Percentiles rank a stretch among this genome's conserved stretches.
Evolutionary conservation across 768 basidiomycete genomes (phyloP).

Genomic region (Rhodotorula graminis): DNA sequence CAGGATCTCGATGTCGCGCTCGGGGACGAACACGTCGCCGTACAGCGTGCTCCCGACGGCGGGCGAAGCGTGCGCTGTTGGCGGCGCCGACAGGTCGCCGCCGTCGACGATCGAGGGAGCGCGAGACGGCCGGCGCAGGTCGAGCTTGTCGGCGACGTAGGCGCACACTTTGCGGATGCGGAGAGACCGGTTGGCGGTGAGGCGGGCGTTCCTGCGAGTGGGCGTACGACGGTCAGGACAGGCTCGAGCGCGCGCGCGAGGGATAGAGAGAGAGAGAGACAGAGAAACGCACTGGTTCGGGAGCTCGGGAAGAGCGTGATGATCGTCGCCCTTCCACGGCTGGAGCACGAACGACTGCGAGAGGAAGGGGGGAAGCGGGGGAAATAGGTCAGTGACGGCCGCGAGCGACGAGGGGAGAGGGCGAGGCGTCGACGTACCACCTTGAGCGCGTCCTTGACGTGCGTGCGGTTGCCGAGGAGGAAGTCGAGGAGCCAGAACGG

Average conservation of each 20-base stretch:
- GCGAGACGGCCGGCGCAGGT: slow-evolving; percentile 28
- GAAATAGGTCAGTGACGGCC: rapidly evolving
- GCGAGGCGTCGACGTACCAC: slow-evolving; percentile 49
- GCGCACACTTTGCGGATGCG: slow-evolving; percentile 75
- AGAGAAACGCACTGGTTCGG: slow-evolving; percentile 67
- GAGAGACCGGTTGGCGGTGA: slow-evolving; percentile 81
- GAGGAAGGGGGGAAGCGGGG: neutral
- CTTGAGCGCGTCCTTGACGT: slow-evolving; percentile 59
- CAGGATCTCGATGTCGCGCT: slow-evolving; percentile 66
- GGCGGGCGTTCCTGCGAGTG: slow-evolving; percentile 61
- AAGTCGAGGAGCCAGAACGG: slow-evolving; percentile 88
- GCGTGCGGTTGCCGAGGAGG: slow-evolving; percentile 60
- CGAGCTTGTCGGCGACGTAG: slow-evolving; percentile 60
- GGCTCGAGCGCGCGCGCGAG: too few species aligned
- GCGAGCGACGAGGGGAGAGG: neutral
- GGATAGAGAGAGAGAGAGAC: too few species aligned
- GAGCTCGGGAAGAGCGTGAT: slow-evolving; percentile 65
- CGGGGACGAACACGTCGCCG: slow-evolving; percentile 18
- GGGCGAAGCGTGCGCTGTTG: slow-evolving; percentile 54
- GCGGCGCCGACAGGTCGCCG: neutral
- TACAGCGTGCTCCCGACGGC: slow-evolving; percentile 11
- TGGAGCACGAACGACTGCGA: slow-evolving; percentile 67
- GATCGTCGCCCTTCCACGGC: slow-evolving; percentile 64
- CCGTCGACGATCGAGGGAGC: slow-evolving; percentile 30
- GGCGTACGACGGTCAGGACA: neutral